Base-by-base conservation (phyloP, 352 stramenopile species). In the Lagenidium sp. region DNA sequence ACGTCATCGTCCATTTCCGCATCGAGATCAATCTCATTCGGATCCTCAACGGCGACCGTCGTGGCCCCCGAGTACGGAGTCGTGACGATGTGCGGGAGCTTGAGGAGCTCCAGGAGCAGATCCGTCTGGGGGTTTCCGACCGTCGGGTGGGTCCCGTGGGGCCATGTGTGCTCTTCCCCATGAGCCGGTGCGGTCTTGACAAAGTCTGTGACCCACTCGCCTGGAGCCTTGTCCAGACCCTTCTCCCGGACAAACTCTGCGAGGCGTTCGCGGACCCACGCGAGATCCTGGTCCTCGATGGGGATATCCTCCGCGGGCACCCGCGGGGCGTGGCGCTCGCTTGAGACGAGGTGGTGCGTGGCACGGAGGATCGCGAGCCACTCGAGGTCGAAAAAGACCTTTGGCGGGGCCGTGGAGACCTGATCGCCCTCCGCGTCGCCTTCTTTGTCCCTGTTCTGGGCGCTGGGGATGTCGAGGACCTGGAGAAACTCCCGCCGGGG, bases 71-170 rank as follows among this genome's bases (percentile, higher is more conserved):
- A 58, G 55, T 84, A 98, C n/a, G 95, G 91, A 16, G 91, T 68
- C 11, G 96, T 99, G 7, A 98, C 71, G 18, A 92, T 76, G 53
- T 98, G 96, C n/a, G 76, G 69, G 18, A 98, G 63, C 50, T 94
- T 89, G 25, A 99, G 65, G 36, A 97, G 58, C 38, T 86, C 63
- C 40, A 99, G 55, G 22, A 98, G 66, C 41, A 81, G 41, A 57
- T 99, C 96, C 1, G 95, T 99, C 55, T 98, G 95, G 6, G 91
- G 95, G 50, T 98, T 99, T 2, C 95, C 94, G n/a, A 43, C 61
- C 49, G 23, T 59, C 38, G 18, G 53, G 24, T 39, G 39, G 21
- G 34, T 32, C 11, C 26, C 50, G n/a, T n/a, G n/a, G n/a, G n/a
- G n/a, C 49, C 41, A 55, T 32, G 45, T 39, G 4, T 58, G 46